Conservation (phyloP, 2,329 filamentous ascomycete species). For the Hypoxylon sp. region DNA sequence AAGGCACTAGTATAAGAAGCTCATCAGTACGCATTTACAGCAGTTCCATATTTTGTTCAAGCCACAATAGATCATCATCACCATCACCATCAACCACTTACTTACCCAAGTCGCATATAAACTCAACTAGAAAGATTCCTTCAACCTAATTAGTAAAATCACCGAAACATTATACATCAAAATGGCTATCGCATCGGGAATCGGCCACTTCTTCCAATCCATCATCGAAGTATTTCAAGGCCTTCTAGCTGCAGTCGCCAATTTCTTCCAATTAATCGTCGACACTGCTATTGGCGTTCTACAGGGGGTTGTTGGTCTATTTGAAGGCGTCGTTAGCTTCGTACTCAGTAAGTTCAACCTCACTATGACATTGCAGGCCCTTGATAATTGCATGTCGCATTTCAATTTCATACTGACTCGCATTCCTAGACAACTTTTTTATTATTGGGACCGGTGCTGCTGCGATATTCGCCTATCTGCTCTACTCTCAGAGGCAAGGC, state of each 20-base stretch:
- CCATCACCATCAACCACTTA: background rate
- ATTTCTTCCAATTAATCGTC: conserved; percentile 40
- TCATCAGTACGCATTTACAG: too few species aligned
- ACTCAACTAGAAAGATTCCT: too few species aligned
- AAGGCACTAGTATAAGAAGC: conserved; percentile 5
- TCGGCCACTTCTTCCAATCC: conserved; percentile 42
- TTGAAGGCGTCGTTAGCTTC: conserved; percentile 47
- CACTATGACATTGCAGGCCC: too few species aligned
- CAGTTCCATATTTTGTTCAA: too few species aligned
- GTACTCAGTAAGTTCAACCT: conserved; percentile 42
- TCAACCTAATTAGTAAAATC: too few species aligned
- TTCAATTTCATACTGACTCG: conserved; percentile 12
- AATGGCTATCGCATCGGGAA: conserved; percentile 46
- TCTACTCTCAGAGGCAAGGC: conserved; percentile 43
- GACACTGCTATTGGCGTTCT: conserved; percentile 38
- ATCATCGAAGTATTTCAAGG: conserved; percentile 39
- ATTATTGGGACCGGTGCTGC: conserved; percentile 45
- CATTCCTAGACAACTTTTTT: conserved; percentile 47
- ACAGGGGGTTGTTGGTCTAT: conserved; percentile 38
- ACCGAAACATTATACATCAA: conserved; percentile 5
- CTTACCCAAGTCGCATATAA: too few species aligned
- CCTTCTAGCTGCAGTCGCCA: conserved; percentile 32
- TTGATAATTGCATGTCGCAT: too few species aligned
- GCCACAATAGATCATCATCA: conserved; percentile 6
- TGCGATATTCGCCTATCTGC: conserved; percentile 42